phyloP scores from a whole-genome alignment of 2,329 filamentous ascomycete species.

The Neodidymelliopsis sp. region DNA sequence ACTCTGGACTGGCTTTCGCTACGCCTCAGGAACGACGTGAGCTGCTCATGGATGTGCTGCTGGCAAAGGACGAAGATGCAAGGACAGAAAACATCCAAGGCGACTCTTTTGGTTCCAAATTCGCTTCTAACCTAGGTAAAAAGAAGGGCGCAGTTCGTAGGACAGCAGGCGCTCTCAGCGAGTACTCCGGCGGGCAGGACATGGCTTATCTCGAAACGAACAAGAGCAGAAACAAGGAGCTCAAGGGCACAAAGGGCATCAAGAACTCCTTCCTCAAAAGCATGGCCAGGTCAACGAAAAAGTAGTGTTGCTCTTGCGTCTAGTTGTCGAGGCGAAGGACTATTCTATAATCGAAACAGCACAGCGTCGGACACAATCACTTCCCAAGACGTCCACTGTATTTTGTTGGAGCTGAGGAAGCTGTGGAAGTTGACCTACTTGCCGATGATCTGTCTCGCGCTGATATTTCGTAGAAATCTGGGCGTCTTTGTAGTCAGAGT shows the following conservation, averaged over 20 bases:
- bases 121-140: slow-evolving; percentile 48
- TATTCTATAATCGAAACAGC: too few relatives aligned
- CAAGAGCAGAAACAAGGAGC: slow-evolving; percentile 56
- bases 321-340: too few relatives aligned
- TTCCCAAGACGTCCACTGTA: too few relatives aligned
- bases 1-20: slow-evolving; percentile 79
- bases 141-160: slow-evolving; percentile 72
- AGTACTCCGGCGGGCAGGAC: slow-evolving; percentile 88
- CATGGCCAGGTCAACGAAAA: slow-evolving; percentile 36
- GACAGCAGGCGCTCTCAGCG: slow-evolving; percentile 83
- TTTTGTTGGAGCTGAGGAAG: too few relatives aligned
- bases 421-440: too few relatives aligned
- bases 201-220: slow-evolving; percentile 79
- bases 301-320: slow-evolving; percentile 3
- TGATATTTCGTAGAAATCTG: too few relatives aligned
- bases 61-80: slow-evolving; percentile 78
- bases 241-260: slow-evolving; percentile 49
- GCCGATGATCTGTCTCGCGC: too few relatives aligned
- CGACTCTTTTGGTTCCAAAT: slow-evolving; percentile 67
- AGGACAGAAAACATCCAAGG: slow-evolving; percentile 75
- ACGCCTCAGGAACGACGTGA: slow-evolving; percentile 83
- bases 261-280: slow-evolving; percentile 57
- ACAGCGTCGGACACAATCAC: too few relatives aligned
- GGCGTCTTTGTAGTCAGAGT: too few relatives aligned
- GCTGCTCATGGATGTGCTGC: slow-evolving; percentile 84